Evolutionary conservation across 2,329 filamentous ascomycete species (phyloP).

Genomic region (Xylariaceae sp.): DNA sequence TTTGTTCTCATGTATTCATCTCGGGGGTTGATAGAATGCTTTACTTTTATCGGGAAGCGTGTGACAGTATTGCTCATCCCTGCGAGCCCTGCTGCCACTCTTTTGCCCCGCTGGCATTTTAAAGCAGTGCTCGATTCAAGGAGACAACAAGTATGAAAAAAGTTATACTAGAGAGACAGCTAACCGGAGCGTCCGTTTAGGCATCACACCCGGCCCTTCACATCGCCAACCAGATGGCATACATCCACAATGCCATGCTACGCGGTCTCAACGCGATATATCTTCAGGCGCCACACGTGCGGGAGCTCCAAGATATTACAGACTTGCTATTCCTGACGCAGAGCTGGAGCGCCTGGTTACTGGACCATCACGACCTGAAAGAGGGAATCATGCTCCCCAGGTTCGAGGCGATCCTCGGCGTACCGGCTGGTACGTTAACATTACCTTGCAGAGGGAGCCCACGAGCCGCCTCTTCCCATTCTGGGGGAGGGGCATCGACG

Average conservation of each 20-base stretch:
- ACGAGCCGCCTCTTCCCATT: not conserved
- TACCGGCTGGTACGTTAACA: conserved; percentile 19
- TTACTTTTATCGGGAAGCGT: not conserved
- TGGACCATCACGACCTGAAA: conserved; percentile 31
- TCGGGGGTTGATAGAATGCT: not conserved
- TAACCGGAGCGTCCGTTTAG: conserved; percentile 13
- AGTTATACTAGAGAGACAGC: not conserved
- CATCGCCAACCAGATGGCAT: conserved; percentile 32
- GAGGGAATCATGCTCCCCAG: conserved; percentile 30
- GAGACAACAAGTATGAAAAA: not conserved
- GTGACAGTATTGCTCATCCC: not conserved
- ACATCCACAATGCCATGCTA: conserved; percentile 34
- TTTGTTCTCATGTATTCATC: not conserved
- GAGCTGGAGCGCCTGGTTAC: conserved; percentile 28
- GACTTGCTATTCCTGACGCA: conserved; percentile 32
- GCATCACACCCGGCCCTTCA: conserved; percentile 25
- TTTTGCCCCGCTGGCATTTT: not conserved
- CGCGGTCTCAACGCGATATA: conserved; percentile 35
- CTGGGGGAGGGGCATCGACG: not conserved
- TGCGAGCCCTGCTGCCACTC: not conserved
- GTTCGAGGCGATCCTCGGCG: conserved; percentile 25
- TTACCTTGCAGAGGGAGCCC: not conserved
- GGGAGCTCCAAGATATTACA: conserved; percentile 24
- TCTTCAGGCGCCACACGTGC: conserved; percentile 32
- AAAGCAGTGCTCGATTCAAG: not conserved